Base-by-base conservation (phyloP, 2,329 filamentous ascomycete species). In the Sarocladium strictum region DNA sequence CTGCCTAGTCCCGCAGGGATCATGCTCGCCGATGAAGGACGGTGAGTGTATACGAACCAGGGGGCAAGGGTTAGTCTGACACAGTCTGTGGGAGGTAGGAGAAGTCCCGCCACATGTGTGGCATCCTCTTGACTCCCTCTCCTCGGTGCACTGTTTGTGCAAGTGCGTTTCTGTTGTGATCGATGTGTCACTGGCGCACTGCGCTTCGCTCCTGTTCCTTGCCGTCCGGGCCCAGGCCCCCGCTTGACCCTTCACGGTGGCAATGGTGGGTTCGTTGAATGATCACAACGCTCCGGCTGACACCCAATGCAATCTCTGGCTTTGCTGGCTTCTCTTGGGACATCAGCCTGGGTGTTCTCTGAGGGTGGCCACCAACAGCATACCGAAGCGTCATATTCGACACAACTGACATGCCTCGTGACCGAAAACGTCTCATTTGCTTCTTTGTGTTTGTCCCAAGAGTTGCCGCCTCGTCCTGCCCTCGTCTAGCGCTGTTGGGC, bases 11-110 rank as follows among this genome's bases (percentile, higher is more conserved):
- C 57, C 40, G 57, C 66, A 67, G 61, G 66, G 67, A 66, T 67
- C 61, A 21, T 61, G 59, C 57, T 60, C 68, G 68, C 68, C 72
- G 27, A 35, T 35, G 47, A 6, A 23, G 74, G 72, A 73, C 69
- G 72, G 71, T 69, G 71, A 66, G 72, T 69, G 76, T 75, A 76
- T 76, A 74, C 74, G 72, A 75, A 62, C 27, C 26, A 51, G 29
- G 47, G 47, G 67, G 67, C 69, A 71, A 70, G 72, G 69, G 70
- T 72, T 66, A 70, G 29, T 75, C 74, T 77, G 73, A 77, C 75
- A 75, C 75, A 76, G 9, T 15, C 10, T 19, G 7, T 53, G 9
- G 50, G n/a, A 17, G 33, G n/a, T n/a, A 53, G 19, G 19, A 19
- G 24, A 6, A n/a, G 29, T 5, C 50, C 7, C 50, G 33, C 50